phyloP scores from a whole-genome alignment of 1,284 basidiomycete genomes.

The Leccinum griseonigrum region DNA sequence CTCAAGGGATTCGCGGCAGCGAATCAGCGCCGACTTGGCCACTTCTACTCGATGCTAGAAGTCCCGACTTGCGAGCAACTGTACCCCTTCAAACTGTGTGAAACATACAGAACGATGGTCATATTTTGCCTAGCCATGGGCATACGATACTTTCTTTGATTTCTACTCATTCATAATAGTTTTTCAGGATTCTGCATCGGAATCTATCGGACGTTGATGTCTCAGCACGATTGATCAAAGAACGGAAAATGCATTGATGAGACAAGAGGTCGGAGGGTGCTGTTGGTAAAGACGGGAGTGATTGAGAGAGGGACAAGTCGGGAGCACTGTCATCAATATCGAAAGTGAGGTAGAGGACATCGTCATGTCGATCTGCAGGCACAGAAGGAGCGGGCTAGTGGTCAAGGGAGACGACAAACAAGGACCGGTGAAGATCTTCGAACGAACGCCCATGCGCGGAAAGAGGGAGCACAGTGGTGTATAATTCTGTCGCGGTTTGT shows the following conservation, averaged over 20 bases:
- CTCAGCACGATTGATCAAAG: conserved; percentile 30
- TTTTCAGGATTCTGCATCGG: no score
- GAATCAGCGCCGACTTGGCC: no score
- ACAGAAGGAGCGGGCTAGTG: conserved; percentile 47
- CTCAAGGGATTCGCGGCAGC: no score
- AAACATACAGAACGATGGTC: no score
- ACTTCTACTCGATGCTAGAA: no score
- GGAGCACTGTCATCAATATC: conserved; percentile 17
- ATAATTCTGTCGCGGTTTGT: conserved; percentile 17
- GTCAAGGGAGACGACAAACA: conserved; percentile 70
- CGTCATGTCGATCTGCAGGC: conserved; percentile 22
- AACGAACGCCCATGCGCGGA: conserved; percentile 13
- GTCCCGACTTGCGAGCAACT: no score
- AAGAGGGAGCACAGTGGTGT: conserved; percentile 16
- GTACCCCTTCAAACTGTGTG: no score
- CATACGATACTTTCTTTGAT: no score
- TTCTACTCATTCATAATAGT: no score
- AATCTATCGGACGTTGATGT: no score
- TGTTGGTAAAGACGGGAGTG: conserved; percentile 6
- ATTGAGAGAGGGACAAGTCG: conserved; percentile 1
- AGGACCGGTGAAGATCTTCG: conserved; percentile 21
- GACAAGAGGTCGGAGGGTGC: conserved; percentile 53
- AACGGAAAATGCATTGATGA: conserved; percentile 77
- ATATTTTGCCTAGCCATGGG: no score
- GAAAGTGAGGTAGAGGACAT: conserved; percentile 35